Evolutionary conservation across 805 yeast species (phyloP), one percentile per base, ranked within the genome.

Genomic region (Teunomyces lycoperdinae): DNA sequence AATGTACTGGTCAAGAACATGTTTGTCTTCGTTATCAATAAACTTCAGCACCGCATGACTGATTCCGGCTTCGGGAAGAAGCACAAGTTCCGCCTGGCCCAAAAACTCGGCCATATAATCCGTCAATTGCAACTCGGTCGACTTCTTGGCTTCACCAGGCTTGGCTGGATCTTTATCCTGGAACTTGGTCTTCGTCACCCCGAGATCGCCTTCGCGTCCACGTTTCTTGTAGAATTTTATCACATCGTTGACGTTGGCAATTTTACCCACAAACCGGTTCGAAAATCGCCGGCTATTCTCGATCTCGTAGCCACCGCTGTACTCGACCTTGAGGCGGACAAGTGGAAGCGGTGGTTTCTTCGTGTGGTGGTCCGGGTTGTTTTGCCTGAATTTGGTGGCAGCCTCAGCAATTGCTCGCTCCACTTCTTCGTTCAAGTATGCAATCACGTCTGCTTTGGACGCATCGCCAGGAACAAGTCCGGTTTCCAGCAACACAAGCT

Each of bases 251-350:
- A 84, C 81, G 63, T 94, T 94, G 3, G 98, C 99, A 1, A 92
- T 94, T 51, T 75, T 76, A 0, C 96, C 97, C 5, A 87, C 96
- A 72, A 92, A 94, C 58, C 89, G 72, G 59, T 91, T 89, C 11
- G 97, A 89, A 53, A 94, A 89, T 52, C 97, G 70, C 45, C 95
- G 74, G 0, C 96, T 87, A 59, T 91, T 92, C 58, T 91, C 98
- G 13, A 94, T 89, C 55, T 90, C 96, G 58, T 80, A 92, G 4
- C 91, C 96, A 1, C 95, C 96, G 17, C 88, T 74, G 57, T 92
- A 92, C 55, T 94, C 97, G 0, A 91, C 96, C 31, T 90, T 72
- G 13, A 94, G 64, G 42, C 99, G 70, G 4, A 94, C 73, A 43
- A 94, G 70, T 0, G 99, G 99, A 16, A 91, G 67, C 0, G 95